Evolutionary conservation across 305 asterid species (phyloP).

Genomic region (Fraxinus paxiana): DNA sequence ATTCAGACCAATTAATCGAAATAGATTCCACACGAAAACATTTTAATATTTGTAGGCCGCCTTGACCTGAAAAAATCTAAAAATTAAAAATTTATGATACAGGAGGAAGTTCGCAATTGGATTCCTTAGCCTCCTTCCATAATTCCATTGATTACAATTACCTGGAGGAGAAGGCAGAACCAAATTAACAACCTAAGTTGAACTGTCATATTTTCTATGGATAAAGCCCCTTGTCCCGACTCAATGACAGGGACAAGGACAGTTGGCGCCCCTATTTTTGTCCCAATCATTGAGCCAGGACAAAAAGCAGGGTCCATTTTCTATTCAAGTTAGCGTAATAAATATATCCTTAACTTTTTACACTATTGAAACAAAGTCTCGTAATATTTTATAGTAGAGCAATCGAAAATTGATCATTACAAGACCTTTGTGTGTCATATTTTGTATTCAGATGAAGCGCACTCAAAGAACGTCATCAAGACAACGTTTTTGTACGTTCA

Average conservation of each 20-base stretch:
- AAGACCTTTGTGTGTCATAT: too few relatives aligned
- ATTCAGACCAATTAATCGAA: slow-evolving; percentile 11
- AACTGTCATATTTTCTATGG: neutral
- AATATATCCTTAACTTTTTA: too few relatives aligned
- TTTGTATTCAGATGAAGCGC: too few relatives aligned
- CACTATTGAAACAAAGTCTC: too few relatives aligned
- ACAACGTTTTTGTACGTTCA: neutral
- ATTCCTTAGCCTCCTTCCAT: neutral
- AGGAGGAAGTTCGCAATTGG: neutral
- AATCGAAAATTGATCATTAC: neutral
- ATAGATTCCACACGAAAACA: slow-evolving; percentile 12
- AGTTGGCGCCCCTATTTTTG: too few relatives aligned
- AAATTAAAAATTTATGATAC: too few relatives aligned
- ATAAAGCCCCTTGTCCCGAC: too few relatives aligned
- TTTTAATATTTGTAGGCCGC: neutral
- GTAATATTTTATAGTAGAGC: too few relatives aligned
- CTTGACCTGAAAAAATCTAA: neutral
- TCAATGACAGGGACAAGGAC: too few relatives aligned
- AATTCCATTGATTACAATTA: neutral
- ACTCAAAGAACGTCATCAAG: neutral
- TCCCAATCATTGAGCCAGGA: too few relatives aligned
- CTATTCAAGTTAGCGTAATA: too few relatives aligned
- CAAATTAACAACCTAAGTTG: neutral
- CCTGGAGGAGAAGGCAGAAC: neutral
- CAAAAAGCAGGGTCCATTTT: too few relatives aligned